Evolutionary conservation across 2,329 filamentous ascomycete species (phyloP), one percentile per base, ranked within the genome.

Genomic region (Dactylonectria estremocensis): DNA sequence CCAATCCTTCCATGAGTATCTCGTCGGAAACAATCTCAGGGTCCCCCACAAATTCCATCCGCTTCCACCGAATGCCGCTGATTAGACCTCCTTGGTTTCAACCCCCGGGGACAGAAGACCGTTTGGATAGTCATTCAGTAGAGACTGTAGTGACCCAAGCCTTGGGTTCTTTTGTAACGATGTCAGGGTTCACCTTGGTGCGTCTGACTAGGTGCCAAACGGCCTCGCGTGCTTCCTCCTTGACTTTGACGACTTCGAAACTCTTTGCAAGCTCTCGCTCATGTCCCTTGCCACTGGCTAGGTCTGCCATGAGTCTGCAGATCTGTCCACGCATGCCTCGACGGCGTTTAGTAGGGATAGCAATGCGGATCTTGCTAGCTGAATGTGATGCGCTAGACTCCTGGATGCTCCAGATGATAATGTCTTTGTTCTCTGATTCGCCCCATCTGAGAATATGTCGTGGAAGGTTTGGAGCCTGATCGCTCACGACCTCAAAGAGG

Each of bases 351-450:
- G 54, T 59, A 14, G 61, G 61, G 18, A 58, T 35, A 18, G 31
- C 24, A 5, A 59, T 22, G 8, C 33, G 55, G n/a, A 58, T n/a
- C 6, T 52, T 58, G 61, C 46, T 18, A 2, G 6, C 13, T 5
- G 13, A n/a, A 11, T 46, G 58, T 5, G 45, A 35, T 18, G 46
- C 33, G 16, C 46, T n/a, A 46, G 45, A 31, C 28, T 57, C 43
- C 33, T 71, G 69, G 24, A 48, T 48, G 63, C 72, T 72, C 50
- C 31, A 66, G 24, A 74, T 35, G 8, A 57, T 18, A 16, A 74
- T 35, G 53, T 49, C 63, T 2, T 18, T n/a, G 22, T 55, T 50
- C 14, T 67, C 56, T 22, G 43, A 8, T 37, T 72, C 56, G 7
- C 45, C 61, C 64, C 70, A 74, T 24, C 53, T 18, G 2, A 75